Conservation (phyloP, 1,284 basidiomycete species). For the Singerocomus inundabilis region DNA sequence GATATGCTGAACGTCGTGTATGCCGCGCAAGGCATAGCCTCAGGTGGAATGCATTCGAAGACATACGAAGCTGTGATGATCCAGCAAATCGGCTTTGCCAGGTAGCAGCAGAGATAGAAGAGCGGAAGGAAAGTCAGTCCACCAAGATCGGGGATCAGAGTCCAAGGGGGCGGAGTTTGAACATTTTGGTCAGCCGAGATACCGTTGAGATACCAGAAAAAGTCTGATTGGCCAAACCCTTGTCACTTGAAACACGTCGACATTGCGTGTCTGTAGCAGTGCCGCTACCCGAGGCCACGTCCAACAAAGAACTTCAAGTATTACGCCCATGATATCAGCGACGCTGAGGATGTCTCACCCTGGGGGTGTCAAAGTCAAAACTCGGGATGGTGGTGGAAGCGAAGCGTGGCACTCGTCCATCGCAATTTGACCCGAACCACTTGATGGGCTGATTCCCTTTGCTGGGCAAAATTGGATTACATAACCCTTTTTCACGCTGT, state of each 20-base stretch:
- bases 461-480: slow-evolving; percentile 18
- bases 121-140: too few relatives aligned
- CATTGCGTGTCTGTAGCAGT: too few relatives aligned
- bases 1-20: background rate
- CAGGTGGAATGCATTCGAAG: background rate
- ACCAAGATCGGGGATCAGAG: too few relatives aligned
- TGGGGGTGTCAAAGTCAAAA: background rate
- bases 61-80: background rate
- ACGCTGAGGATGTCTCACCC: background rate
- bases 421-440: slow-evolving; percentile 4
- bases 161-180: slow-evolving; percentile 1
- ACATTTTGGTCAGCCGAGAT: background rate
- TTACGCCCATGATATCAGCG: background rate
- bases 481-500: slow-evolving; percentile 11
- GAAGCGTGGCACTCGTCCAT: slow-evolving; percentile 23
- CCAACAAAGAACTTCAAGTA: background rate
- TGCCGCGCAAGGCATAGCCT: background rate
- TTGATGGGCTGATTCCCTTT: background rate
- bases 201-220: background rate
- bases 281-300: too few relatives aligned
- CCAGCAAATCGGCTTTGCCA: background rate
- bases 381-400: background rate
- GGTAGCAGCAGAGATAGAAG: too few relatives aligned
- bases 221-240: slow-evolving; percentile 3
- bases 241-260: background rate